A percentile compares a stretch with the other conserved stretches of the same genome.
phyloP scores from a whole-genome alignment of 2,329 filamentous ascomycete species.

The Diaporthe sp. region DNA sequence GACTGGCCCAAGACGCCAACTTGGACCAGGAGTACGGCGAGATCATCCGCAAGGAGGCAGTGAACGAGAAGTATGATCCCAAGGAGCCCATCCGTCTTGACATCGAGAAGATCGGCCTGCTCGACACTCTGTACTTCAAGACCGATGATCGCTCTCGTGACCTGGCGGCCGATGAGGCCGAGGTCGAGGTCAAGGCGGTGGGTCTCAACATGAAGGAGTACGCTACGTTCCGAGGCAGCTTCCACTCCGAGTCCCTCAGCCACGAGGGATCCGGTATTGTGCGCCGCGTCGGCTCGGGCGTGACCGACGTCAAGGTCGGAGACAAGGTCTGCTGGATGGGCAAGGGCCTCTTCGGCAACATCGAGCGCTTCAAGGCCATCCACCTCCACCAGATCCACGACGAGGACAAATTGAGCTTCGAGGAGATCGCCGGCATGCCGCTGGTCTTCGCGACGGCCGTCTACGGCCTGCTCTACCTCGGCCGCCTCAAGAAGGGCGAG shows the following conservation, averaged over 20 bases:
- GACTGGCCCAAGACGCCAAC: conserved; percentile 46
- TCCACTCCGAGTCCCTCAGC: conserved; percentile 21
- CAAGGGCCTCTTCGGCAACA: background rate
- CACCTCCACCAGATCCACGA: conserved; percentile 45
- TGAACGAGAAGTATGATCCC: background rate
- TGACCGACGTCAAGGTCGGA: conserved; percentile 43
- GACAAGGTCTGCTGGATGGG: conserved; percentile 45
- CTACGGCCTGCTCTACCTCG: conserved; percentile 45
- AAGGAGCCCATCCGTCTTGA: background rate
- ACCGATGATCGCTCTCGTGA: conserved; percentile 35
- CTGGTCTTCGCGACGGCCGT: conserved; percentile 48
- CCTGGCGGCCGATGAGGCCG: conserved; percentile 18
- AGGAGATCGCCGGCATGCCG: conserved; percentile 42
- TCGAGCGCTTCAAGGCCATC: conserved; percentile 4
- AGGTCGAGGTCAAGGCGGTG: conserved; percentile 43
- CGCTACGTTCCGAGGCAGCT: background rate
- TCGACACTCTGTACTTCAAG: conserved; percentile 15
- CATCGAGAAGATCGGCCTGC: background rate
- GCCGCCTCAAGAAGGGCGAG: conserved; percentile 43
- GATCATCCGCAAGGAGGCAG: conserved; percentile 14
- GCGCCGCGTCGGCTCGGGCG: conserved; percentile 33
- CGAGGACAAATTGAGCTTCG: conserved; percentile 2
- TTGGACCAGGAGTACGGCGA: conserved; percentile 43
- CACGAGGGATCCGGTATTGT: conserved; percentile 45
- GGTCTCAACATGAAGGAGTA: conserved; percentile 51